Evolutionary conservation across 1,139 yeast genomes (phyloP).

Genomic region (Tardiomyces digboiensis): DNA sequence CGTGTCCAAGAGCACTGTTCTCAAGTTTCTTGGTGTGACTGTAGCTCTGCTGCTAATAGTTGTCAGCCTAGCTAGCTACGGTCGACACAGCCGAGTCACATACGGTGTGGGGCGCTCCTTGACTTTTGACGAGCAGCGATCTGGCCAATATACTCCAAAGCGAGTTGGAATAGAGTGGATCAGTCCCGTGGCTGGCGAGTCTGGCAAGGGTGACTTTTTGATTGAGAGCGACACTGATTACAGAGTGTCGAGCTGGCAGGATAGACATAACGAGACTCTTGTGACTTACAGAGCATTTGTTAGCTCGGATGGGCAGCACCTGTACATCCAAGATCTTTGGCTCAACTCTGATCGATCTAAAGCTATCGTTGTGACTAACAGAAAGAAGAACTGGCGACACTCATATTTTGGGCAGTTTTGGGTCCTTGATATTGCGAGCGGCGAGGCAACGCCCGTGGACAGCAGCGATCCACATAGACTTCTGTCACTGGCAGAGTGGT

Average conservation of each 20-base stretch:
- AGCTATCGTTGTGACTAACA: constrained; percentile 44
- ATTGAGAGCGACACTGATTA: not conserved
- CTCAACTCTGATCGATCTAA: constrained; percentile 32
- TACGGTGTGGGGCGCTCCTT: too few relatives aligned
- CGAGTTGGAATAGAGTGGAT: constrained; percentile 17
- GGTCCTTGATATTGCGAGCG: constrained; percentile 38
- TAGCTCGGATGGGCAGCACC: constrained; percentile 10
- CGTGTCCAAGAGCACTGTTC: too few relatives aligned
- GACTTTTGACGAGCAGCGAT: constrained; percentile 17
- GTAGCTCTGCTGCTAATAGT: too few relatives aligned
- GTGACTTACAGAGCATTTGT: constrained; percentile 9
- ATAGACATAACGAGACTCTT: constrained; percentile 11
- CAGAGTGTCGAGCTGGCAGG: constrained; percentile 16
- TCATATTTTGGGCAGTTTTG: constrained; percentile 63
- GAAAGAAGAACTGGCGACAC: constrained; percentile 60
- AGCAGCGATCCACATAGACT: constrained; percentile 19
- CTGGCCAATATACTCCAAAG: constrained; percentile 17
- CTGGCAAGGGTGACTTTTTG: not conserved
- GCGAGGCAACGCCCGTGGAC: constrained; percentile 34
- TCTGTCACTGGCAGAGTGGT: constrained; percentile 54
- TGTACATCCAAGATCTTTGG: constrained; percentile 16
- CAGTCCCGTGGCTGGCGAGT: constrained; percentile 11
- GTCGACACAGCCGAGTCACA: too few relatives aligned
- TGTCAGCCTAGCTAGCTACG: too few relatives aligned
- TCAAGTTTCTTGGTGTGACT: too few relatives aligned